These are phyloP conservation scores for Astragalus glycyphyllos DNA, from an alignment of 306 rosid species.

Conservation along the genomic window DNA sequence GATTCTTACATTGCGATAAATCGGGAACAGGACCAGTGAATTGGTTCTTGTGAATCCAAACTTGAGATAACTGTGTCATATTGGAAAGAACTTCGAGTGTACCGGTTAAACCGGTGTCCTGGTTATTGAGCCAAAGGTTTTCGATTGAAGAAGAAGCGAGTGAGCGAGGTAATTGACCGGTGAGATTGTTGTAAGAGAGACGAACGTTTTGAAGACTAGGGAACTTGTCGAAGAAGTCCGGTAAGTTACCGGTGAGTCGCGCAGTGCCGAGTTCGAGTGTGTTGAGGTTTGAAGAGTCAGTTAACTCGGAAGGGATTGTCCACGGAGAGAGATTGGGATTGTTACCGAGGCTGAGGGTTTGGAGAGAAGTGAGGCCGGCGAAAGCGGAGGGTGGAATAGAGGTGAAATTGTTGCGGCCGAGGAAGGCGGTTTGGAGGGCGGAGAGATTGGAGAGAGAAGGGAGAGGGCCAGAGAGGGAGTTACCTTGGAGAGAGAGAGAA, in stretches of 20 bases:
- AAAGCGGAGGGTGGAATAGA: slow-evolving; percentile 59
- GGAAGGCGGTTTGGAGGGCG: slow-evolving; percentile 45
- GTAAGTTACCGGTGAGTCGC: slow-evolving; percentile 55
- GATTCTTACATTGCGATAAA: slow-evolving; percentile 50
- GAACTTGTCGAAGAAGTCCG: slow-evolving; percentile 65
- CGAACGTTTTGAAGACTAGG: slow-evolving; percentile 52
- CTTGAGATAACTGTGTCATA: slow-evolving; percentile 65
- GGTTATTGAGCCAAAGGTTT: slow-evolving; percentile 82
- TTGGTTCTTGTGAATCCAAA: slow-evolving; percentile 76
- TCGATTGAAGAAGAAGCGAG: slow-evolving; percentile 57
- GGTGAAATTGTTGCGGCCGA: slow-evolving; percentile 70
- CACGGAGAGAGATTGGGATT: slow-evolving; percentile 55
- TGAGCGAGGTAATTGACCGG: slow-evolving; percentile 65
- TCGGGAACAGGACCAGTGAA: slow-evolving; percentile 79
- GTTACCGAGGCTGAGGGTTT: slow-evolving; percentile 50
- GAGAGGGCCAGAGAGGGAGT: slow-evolving; percentile 59
- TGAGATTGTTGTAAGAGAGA: slow-evolving; percentile 80
- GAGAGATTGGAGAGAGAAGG: slow-evolving; percentile 76
- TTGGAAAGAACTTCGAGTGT: slow-evolving; percentile 55
- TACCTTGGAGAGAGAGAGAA: slow-evolving; percentile 59
- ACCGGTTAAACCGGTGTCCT: slow-evolving; percentile 65
- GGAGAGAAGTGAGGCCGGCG: slow-evolving; percentile 65
- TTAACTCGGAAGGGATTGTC: slow-evolving; percentile 67
- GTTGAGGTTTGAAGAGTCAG: slow-evolving; percentile 54
- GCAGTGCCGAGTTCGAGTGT: slow-evolving; percentile 45